Conservation (phyloP, 2,329 filamentous ascomycete species). For the Paramyrothecium sp. region DNA sequence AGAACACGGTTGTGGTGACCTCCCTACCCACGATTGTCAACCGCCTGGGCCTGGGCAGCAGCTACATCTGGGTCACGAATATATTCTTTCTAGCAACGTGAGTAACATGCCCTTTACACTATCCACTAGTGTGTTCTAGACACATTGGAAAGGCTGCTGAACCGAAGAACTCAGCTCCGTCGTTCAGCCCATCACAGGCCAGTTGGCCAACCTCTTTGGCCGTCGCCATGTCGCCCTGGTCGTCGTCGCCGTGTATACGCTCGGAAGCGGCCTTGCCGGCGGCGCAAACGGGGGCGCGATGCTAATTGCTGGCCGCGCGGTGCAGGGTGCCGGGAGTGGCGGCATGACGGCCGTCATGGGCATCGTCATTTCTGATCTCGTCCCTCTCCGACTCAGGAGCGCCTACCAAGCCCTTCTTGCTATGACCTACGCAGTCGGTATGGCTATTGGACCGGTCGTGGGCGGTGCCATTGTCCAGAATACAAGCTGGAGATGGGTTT, state of each 20-base stretch:
- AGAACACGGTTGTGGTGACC: slow-evolving; percentile 22
- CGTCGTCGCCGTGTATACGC: slow-evolving; percentile 42
- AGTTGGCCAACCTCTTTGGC: slow-evolving; percentile 52
- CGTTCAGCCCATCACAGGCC: slow-evolving; percentile 48
- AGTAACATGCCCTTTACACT: slow-evolving; percentile 3
- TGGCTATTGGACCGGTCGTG: slow-evolving; percentile 30
- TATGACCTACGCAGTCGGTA: slow-evolving; percentile 30
- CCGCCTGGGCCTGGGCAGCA: slow-evolving; percentile 16
- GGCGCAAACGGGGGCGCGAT: slow-evolving; percentile 35
- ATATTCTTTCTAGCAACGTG: slow-evolving; percentile 21
- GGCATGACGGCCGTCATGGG: slow-evolving; percentile 29
- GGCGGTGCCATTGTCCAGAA: slow-evolving; percentile 24
- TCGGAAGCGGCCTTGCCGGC: slow-evolving; percentile 50
- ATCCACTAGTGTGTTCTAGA: too few species aligned
- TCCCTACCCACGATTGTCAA: slow-evolving; percentile 22
- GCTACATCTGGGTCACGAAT: slow-evolving; percentile 27
- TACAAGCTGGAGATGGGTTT: slow-evolving; percentile 38
- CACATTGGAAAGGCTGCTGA: too few species aligned
- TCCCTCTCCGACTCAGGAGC: slow-evolving; percentile 45
- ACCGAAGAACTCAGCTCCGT: too few species aligned
- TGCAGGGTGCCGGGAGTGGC: slow-evolving; percentile 41
- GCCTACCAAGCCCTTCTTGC: slow-evolving; percentile 36
- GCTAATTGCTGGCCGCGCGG: slow-evolving; percentile 37
- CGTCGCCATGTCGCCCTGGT: slow-evolving; percentile 38
- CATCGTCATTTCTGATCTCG: slow-evolving; percentile 39